A percentile compares a stretch with the other conserved stretches of the same genome.
Conservation (phyloP, 2,329 filamentous ascomycete species). For the Colletotrichum sp. region DNA sequence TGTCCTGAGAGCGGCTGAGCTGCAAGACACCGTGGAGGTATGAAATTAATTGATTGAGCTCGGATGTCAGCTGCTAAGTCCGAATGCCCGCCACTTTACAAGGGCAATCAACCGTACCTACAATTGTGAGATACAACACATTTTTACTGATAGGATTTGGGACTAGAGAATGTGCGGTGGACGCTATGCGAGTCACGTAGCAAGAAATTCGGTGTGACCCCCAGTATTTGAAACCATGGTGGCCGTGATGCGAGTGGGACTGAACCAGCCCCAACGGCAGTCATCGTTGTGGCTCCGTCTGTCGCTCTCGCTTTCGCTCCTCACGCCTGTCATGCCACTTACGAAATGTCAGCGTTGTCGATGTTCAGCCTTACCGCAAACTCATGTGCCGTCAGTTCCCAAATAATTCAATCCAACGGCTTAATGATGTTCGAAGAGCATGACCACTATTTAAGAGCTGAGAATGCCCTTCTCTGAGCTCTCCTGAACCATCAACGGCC, state of each 20-base stretch:
- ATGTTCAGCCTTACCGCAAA: background rate
- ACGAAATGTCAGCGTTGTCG: background rate
- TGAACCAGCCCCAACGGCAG: background rate
- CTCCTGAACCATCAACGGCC: background rate
- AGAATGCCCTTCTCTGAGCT: background rate
- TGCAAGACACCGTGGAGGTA: background rate
- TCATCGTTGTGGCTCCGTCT: background rate
- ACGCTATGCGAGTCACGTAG: background rate
- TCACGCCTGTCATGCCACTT: background rate
- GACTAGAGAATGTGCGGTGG: background rate
- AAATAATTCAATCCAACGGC: background rate
- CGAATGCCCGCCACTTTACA: background rate
- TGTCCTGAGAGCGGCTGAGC: background rate
- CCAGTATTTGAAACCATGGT: background rate
- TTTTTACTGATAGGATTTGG: background rate
- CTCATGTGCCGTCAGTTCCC: background rate
- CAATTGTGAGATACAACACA: background rate
- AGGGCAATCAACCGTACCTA: background rate
- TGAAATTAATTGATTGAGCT: background rate
- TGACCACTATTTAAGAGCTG: background rate
- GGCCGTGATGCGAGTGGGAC: background rate
- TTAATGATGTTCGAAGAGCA: background rate
- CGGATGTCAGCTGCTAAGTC: background rate
- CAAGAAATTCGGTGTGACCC: conserved; percentile 25
- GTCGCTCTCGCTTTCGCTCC: background rate